Conservation (phyloP, 495 filamentous ascomycete species). For the Podospora pseudoanserina region DNA sequence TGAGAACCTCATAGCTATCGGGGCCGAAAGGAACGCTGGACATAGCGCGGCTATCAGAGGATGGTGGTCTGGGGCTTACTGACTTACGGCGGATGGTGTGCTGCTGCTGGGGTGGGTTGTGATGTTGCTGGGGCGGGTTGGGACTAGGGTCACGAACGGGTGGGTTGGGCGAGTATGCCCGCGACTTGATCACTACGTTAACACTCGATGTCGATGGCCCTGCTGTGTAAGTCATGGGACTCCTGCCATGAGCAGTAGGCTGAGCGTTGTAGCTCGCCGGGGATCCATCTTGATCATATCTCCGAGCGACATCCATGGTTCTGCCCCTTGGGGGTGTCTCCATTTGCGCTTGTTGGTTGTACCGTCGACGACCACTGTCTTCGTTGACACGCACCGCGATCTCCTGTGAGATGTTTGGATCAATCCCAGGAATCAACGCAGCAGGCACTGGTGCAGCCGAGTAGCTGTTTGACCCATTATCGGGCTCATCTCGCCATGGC, state of each 20-base stretch:
- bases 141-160: conserved; percentile 36
- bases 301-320: conserved; percentile 37
- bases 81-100: conserved; percentile 69
- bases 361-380: conserved; percentile 44
- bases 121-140: conserved; percentile 30
- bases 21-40: conserved; percentile 81
- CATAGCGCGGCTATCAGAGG: conserved; percentile 49
- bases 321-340: conserved; percentile 39
- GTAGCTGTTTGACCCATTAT: conserved; percentile 37
- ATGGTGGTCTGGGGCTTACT: conserved; percentile 65
- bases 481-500: conserved; percentile 32
- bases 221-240: conserved; percentile 39
- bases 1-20: conserved; percentile 77
- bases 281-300: conserved; percentile 27
- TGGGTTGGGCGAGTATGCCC: conserved; percentile 59
- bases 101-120: conserved; percentile 29
- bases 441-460: conserved; percentile 50
- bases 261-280: conserved; percentile 22
- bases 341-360: conserved; percentile 37
- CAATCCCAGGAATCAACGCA: conserved; percentile 68
- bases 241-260: conserved; percentile 23
- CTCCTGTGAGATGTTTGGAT: conserved; percentile 55
- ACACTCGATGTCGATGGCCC: conserved; percentile 37
- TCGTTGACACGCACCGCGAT: conserved; percentile 51
- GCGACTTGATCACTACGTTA: conserved; percentile 35